Evolutionary conservation across 345 rosid genomes (phyloP).

Genomic region (Stellera chamaejasme): DNA sequence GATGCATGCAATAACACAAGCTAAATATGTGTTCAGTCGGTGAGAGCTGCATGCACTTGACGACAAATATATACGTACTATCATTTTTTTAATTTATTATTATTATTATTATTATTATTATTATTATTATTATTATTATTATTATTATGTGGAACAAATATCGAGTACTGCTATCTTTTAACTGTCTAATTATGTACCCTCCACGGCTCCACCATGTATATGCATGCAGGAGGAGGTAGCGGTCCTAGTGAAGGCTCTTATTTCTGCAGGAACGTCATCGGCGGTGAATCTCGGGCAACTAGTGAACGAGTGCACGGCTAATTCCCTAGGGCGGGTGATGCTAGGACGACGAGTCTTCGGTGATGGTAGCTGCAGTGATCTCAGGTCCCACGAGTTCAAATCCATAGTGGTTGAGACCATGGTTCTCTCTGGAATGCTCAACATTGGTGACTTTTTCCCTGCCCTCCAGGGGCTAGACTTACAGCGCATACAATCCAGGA

Average conservation of each 20-base stretch:
- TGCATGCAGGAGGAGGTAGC: conserved; percentile 52
- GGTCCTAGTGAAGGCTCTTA: conserved; percentile 40
- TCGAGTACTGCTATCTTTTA: no score
- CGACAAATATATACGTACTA: no score
- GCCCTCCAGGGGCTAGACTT: conserved; percentile 73
- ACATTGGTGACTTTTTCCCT: conserved; percentile 82
- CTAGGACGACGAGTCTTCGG: conserved; percentile 61
- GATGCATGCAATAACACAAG: not conserved
- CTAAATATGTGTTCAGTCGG: not conserved
- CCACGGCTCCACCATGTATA: no score
- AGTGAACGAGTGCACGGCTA: conserved; percentile 56
- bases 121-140: no score
- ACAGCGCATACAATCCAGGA: conserved; percentile 72
- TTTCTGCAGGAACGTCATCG: conserved; percentile 27
- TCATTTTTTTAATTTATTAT: no score
- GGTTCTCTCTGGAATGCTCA: conserved; percentile 75
- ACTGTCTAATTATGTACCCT: no score
- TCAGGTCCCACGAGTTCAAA: conserved; percentile 75
- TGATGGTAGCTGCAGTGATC: conserved; percentile 41
- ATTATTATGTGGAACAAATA: no score
- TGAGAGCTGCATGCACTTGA: no score
- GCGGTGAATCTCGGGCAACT: conserved; percentile 51
- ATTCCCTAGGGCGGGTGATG: conserved; percentile 79
- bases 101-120: no score
- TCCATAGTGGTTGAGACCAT: conserved; percentile 84